Evolutionary conservation across 345 rosid species (phyloP), one percentile per base, ranked within the genome.

Genomic region (Citrus unshiu): DNA sequence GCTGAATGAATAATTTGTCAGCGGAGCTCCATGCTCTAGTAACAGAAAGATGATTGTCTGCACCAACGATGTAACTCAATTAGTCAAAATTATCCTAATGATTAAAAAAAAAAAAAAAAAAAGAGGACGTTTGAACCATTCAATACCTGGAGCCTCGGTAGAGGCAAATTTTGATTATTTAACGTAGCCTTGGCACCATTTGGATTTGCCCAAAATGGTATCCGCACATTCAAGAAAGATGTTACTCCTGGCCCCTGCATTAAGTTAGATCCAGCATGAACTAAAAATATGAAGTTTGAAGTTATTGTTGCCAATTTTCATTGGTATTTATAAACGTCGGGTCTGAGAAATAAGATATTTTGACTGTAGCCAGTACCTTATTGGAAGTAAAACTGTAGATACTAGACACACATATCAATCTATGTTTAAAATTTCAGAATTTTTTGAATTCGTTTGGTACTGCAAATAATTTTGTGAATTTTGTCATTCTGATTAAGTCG

Each of bases 41-140:
- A 51, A 90, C 59, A 3, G 92, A 74, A 37, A 93, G 79, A 81
- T 87, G 92, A 80, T 58, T 88, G 62, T 98, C 99, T 91, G 90
- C 80, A 81, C 37, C 19, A 73, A n/a, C 40, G 68, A 59, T 40
- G 60, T 35, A 21, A 25, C 9, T 61, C 19, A 4, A 57, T 72
- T 10, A 6, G 43, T 21, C 6, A 46, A 14, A 51, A 10, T 9
- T 43, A 43, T 43, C 51, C 51, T 43, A 43, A 51, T 51, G 57
- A 51, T 51, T 51, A 16, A 18, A 18, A 21, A 60, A 3, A 32
- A 29, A 60, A 3, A 32, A 29, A 30, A 32, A 35, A 40, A 46
- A 18, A 32, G 51, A 14, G 21, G 9, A 60, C 78, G 25, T 25
- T 12, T 51, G 57, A 16, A 0, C 57, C 57, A 25, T 72, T 68